Conservation (phyloP, 257 asterid species). For the Nicotiana sylvestris region DNA sequence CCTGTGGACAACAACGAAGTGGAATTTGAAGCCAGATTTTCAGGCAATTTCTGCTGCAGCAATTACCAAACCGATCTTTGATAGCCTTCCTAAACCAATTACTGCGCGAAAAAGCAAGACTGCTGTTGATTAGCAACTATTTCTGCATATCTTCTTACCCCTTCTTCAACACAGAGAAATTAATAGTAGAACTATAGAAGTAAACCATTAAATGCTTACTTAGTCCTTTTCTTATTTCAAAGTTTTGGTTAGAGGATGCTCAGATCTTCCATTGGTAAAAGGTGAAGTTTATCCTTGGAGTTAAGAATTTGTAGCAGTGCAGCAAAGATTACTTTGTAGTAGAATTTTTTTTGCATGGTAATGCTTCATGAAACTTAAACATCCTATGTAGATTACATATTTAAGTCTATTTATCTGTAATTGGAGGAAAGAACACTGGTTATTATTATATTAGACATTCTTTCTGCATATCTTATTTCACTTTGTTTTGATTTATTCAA, state of each 20-base stretch:
- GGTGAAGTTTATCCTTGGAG: background rate
- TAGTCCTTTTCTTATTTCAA: background rate
- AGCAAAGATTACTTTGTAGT: conserved; percentile 3
- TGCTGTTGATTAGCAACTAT: conserved; percentile 57
- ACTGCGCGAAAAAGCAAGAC: conserved; percentile 54
- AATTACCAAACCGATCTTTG: conserved; percentile 68
- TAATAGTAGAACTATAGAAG: conserved; percentile 3
- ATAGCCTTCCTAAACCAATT: conserved; percentile 62
- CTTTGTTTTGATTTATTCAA: background rate
- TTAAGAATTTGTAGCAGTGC: conserved; percentile 6
- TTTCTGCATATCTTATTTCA: background rate
- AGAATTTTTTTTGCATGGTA: background rate
- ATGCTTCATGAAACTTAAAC: background rate
- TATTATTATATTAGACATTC: background rate
- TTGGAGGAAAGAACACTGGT: background rate
- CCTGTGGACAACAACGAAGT: conserved; percentile 63
- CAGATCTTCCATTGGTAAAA: background rate
- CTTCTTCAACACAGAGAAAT: background rate
- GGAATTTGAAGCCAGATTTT: conserved; percentile 77
- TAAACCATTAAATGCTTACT: background rate
- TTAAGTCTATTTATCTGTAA: background rate
- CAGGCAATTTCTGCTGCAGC: conserved; percentile 64
- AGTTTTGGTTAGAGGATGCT: background rate
- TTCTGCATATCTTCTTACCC: background rate
- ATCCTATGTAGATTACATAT: conserved; percentile 6